Conservation (phyloP, 768 basidiomycete genomes). For the Chalciporus sphaerocephalus region DNA sequence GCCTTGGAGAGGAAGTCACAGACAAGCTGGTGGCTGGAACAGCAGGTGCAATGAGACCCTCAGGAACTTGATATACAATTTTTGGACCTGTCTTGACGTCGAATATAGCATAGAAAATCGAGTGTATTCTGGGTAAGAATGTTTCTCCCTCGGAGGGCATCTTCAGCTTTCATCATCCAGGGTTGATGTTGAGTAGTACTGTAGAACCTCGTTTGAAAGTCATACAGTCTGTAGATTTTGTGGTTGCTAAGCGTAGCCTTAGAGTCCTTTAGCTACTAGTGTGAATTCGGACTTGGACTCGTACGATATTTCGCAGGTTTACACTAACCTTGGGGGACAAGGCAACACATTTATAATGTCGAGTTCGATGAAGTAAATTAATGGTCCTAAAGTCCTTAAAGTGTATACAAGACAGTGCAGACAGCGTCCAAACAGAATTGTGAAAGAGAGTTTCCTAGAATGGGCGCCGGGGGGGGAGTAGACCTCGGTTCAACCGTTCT, state of each 20-base stretch:
- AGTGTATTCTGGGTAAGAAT: slow-evolving; percentile 73
- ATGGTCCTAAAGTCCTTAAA: slow-evolving; percentile 15
- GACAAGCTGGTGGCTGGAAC: slow-evolving; percentile 29
- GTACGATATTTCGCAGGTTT: no score
- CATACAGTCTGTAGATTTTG: no score
- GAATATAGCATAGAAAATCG: slow-evolving; percentile 93
- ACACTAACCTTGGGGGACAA: no score
- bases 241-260: no score
- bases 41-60: slow-evolving; percentile 67
- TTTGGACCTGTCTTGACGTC: slow-evolving; percentile 82
- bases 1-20: slow-evolving; percentile 33
- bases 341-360: no score
- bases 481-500: no score
- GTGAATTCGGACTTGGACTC: no score
- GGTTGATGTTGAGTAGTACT: no score
- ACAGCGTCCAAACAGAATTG: slow-evolving; percentile 6
- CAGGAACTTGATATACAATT: slow-evolving; percentile 91
- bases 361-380: no score
- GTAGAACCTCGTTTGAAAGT: no score
- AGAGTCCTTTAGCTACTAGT: no score
- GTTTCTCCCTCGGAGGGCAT: slow-evolving; percentile 56
- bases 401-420: slow-evolving; percentile 12
- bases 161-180: neutral
- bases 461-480: no score
- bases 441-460: neutral